Percentiles rank a stretch among this genome's conserved stretches.
phyloP scores from a whole-genome alignment of 176 grass and related monocot species.

The Urochloa ruziziensis region DNA sequence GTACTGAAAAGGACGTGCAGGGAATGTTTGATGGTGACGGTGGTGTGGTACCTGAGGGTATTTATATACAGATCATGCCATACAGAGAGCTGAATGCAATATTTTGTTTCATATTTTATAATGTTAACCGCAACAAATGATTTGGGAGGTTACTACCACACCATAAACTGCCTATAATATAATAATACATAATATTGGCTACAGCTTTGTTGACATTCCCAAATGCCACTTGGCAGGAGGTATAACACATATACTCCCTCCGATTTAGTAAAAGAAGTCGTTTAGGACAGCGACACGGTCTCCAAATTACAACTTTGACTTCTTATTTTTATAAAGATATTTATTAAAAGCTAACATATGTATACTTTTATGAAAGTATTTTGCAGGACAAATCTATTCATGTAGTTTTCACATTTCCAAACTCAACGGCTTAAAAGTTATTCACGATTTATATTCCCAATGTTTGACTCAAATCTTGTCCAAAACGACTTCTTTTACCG shows the following conservation, averaged over 20 bases:
- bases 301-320: too few species aligned
- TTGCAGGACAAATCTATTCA: too few species aligned
- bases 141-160: background rate
- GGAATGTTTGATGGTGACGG: conserved; percentile 1
- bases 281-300: too few species aligned
- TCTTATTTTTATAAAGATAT: too few species aligned
- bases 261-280: too few species aligned
- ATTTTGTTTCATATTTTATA: background rate
- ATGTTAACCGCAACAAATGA: background rate
- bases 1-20: background rate
- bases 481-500: too few species aligned
- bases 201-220: background rate
- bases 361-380: too few species aligned
- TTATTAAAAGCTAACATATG: too few species aligned
- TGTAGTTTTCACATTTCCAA: too few species aligned
- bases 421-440: too few species aligned
- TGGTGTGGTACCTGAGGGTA: background rate
- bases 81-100: background rate
- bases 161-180: background rate
- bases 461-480: too few species aligned
- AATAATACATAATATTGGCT: background rate
- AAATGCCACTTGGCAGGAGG: background rate
- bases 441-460: too few species aligned
- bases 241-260: background rate
- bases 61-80: background rate